phyloP scores from a whole-genome alignment of 2,329 filamentous ascomycete species.

The Cercospora janseana region DNA sequence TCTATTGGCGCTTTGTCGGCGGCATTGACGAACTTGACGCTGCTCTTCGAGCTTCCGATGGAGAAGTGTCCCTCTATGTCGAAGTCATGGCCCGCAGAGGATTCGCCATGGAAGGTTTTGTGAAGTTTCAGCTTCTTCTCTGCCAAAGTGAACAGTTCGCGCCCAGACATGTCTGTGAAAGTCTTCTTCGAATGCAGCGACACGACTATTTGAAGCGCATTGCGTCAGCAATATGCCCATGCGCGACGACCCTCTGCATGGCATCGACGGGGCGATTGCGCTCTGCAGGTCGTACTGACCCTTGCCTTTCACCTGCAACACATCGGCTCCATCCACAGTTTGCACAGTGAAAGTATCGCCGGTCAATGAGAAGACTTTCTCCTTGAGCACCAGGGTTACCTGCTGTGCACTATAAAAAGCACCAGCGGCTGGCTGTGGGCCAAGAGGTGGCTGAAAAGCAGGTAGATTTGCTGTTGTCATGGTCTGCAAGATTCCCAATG shows the following conservation, averaged over 20 bases:
- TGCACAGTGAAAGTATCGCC: slow-evolving; percentile 66
- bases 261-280: neutral
- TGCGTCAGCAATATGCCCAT: neutral
- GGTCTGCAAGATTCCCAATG: neutral
- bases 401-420: slow-evolving; percentile 32
- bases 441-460: slow-evolving; percentile 34
- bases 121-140: slow-evolving; percentile 55
- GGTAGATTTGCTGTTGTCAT: slow-evolving; percentile 18
- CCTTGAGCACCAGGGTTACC: slow-evolving; percentile 55
- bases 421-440: slow-evolving; percentile 31
- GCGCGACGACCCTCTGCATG: too few relatives aligned
- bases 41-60: slow-evolving; percentile 53
- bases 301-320: slow-evolving; percentile 59
- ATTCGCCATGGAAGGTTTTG: slow-evolving; percentile 52
- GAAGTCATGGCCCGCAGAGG: slow-evolving; percentile 26
- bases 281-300: neutral
- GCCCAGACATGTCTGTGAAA: slow-evolving; percentile 42
- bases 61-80: slow-evolving; percentile 53
- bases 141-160: slow-evolving; percentile 57
- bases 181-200: slow-evolving; percentile 57
- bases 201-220: slow-evolving; percentile 36
- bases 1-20: slow-evolving; percentile 46
- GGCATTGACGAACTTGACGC: slow-evolving; percentile 56
- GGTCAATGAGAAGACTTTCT: slow-evolving; percentile 56
- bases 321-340: slow-evolving; percentile 52